Conservation (phyloP, 2,329 filamentous ascomycete genomes). For the Exophiala mesophila region DNA sequence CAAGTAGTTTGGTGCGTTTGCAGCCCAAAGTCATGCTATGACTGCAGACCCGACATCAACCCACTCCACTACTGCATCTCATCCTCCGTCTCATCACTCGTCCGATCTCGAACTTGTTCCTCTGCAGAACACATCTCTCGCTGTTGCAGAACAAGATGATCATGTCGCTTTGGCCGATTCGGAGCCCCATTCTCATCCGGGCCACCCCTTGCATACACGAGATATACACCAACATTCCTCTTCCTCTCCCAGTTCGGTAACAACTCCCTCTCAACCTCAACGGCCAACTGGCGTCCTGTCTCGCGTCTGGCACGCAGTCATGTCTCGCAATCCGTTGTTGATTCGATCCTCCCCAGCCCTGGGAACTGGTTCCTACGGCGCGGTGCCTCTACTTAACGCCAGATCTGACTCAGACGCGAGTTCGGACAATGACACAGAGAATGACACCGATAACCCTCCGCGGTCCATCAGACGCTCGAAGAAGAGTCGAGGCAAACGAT, state of each 20-base stretch:
- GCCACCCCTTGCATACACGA: constrained; percentile 10
- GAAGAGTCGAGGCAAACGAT: constrained; percentile 18
- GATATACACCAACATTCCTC: constrained; percentile 4
- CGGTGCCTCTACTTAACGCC: constrained; percentile 38
- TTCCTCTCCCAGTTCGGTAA: constrained; percentile 5
- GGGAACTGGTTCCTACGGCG: constrained; percentile 59
- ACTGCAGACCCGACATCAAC: constrained; percentile 6
- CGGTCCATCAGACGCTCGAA: constrained; percentile 1
- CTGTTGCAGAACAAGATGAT: constrained; percentile 18
- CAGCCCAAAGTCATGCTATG: constrained; percentile 14
- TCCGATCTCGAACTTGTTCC: constrained; percentile 14
- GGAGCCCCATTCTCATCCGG: constrained; percentile 10
- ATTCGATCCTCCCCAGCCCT: constrained; percentile 57
- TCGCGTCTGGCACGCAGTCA: constrained; percentile 29
- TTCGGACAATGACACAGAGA: no score
- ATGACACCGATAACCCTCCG: constrained; percentile 26
- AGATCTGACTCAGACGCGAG: constrained; percentile 7
- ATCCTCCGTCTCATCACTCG: not conserved
- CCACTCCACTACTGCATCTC: constrained; percentile 11
- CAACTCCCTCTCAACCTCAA: constrained; percentile 3
- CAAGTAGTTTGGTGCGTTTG: no score
- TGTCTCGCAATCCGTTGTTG: constrained; percentile 53
- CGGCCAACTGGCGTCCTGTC: constrained; percentile 10
- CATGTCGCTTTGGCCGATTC: constrained; percentile 4
- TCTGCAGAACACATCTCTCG: constrained; percentile 7